A percentile compares a stretch with the other conserved stretches of the same genome.
phyloP scores from a whole-genome alignment of 225 moss, liverwort and hornwort species.

The Polytrichum formosum region DNA sequence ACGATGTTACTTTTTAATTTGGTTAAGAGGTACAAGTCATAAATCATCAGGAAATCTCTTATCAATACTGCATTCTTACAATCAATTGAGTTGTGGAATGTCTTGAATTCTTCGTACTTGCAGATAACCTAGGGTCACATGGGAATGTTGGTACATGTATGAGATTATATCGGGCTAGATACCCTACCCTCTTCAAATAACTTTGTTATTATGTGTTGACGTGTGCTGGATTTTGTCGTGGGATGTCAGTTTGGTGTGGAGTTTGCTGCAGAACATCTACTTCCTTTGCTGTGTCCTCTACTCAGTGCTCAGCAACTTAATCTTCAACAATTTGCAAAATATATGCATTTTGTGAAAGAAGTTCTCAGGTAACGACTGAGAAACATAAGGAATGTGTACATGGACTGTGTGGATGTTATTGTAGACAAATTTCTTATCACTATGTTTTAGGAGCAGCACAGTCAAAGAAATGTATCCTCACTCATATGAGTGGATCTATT shows the following conservation, averaged over 20 bases:
- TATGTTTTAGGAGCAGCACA: too few species aligned
- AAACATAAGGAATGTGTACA: too few species aligned
- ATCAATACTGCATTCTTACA: background rate
- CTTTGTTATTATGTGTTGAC: background rate
- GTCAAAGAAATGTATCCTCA: too few species aligned
- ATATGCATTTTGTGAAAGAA: conserved; percentile 97
- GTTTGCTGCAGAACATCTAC: conserved; percentile 85
- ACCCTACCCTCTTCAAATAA: background rate
- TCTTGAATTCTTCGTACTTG: background rate
- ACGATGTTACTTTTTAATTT: too few species aligned
- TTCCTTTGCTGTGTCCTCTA: conserved; percentile 81
- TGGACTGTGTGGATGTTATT: too few species aligned
- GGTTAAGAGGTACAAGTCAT: too few species aligned
- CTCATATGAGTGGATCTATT: too few species aligned
- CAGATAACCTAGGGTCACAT: background rate
- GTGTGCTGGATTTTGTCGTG: background rate
- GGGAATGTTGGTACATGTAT: background rate
- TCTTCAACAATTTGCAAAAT: conserved; percentile 93
- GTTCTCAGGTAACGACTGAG: conserved; percentile 60
- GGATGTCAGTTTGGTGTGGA: conserved; percentile 77
- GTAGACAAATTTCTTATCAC: too few species aligned
- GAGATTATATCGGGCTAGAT: background rate
- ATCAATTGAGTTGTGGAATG: background rate
- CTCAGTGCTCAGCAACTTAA: conserved; percentile 90
- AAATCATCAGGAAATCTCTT: too few species aligned